Percentiles rank a stretch among this genome's conserved stretches.
Evolutionary conservation across 495 filamentous ascomycete species (phyloP).

Genomic region (Tuber magnatum): DNA sequence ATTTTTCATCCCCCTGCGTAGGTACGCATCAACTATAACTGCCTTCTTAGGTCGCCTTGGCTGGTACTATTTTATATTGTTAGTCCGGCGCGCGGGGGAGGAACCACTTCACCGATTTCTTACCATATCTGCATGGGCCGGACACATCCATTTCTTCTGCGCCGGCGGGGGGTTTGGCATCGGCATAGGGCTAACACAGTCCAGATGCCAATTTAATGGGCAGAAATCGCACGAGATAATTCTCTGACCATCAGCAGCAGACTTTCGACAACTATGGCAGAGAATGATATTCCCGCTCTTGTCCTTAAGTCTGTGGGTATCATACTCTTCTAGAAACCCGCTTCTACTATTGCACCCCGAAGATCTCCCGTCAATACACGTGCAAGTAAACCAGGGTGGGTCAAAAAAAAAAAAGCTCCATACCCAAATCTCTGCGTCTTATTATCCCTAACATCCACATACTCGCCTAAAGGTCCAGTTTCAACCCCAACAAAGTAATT

Average conservation of each 20-base stretch:
- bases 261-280: constrained; percentile 62
- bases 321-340: constrained; percentile 57
- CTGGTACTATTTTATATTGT: constrained; percentile 39
- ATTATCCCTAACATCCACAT: constrained; percentile 53
- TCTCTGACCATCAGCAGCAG: constrained; percentile 50
- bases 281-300: constrained; percentile 60
- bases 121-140: constrained; percentile 64
- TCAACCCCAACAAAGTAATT: constrained; percentile 67
- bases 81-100: constrained; percentile 46
- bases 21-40: constrained; percentile 43
- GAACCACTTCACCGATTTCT: constrained; percentile 41
- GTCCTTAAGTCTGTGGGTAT: constrained; percentile 60
- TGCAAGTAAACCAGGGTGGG: constrained; percentile 14
- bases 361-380: constrained; percentile 3
- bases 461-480: constrained; percentile 68
- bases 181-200: constrained; percentile 76
- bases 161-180: constrained; percentile 63
- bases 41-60: constrained; percentile 54
- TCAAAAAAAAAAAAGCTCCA: constrained; percentile 11
- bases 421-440: constrained; percentile 34
- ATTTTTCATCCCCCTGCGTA: constrained; percentile 58
- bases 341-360: constrained; percentile 48
- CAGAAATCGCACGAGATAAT: constrained; percentile 82
- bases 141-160: constrained; percentile 75
- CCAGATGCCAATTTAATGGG: constrained; percentile 73